Conservation (phyloP, 2,329 filamentous ascomycete genomes). For the Xylaria sp. region DNA sequence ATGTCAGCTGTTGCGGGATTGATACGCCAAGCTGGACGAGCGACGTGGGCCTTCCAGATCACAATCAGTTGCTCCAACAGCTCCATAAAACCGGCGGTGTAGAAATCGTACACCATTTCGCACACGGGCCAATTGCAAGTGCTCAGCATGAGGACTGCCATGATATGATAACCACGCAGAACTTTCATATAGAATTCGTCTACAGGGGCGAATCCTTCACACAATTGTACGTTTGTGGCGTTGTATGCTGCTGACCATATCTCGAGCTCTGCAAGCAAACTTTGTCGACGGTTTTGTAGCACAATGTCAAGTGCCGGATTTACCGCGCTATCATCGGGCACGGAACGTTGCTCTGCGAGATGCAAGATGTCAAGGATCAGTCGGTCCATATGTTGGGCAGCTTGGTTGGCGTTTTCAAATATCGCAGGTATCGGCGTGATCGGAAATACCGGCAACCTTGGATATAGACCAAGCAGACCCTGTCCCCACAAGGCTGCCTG, state of each 20-base stretch:
- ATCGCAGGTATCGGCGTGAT: constrained; percentile 27
- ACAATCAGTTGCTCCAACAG: constrained; percentile 39
- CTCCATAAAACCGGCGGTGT: constrained; percentile 49
- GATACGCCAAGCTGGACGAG: constrained; percentile 24
- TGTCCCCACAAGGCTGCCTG: constrained; percentile 49
- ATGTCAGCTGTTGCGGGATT: constrained; percentile 19
- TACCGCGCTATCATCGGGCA: neutral
- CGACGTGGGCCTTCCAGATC: constrained; percentile 32
- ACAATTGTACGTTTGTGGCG: constrained; percentile 37
- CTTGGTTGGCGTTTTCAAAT: constrained; percentile 43
- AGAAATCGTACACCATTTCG: constrained; percentile 54
- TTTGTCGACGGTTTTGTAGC: constrained; percentile 33
- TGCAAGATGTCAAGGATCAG: constrained; percentile 43
- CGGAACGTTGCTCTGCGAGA: constrained; percentile 38
- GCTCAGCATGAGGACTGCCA: constrained; percentile 57
- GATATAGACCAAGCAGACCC: constrained; percentile 35
- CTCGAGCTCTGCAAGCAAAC: constrained; percentile 34
- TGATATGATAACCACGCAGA: constrained; percentile 54
- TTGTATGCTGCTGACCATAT: constrained; percentile 45
- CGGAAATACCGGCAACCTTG: constrained; percentile 30
- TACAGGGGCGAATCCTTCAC: constrained; percentile 35
- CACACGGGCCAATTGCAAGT: constrained; percentile 49
- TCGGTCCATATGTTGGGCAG: constrained; percentile 42
- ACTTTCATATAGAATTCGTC: constrained; percentile 46
- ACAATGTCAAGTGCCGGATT: neutral